Conservation (phyloP, 1,284 basidiomycete genomes). For the Ustilago trichophora region DNA sequence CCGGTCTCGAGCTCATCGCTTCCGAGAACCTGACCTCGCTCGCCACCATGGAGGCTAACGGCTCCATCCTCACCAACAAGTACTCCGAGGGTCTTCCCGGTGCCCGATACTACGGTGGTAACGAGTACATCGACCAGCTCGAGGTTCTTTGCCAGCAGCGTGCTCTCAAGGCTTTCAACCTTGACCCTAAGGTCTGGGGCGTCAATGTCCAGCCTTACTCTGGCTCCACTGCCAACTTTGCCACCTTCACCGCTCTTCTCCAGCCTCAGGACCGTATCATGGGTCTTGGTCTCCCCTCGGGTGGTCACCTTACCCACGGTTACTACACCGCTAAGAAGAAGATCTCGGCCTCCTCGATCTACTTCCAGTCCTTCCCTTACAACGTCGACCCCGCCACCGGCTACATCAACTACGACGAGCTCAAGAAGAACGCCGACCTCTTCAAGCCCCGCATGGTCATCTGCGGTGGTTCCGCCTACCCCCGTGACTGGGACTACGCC, state of each 20-base stretch:
- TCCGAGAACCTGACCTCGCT: slow-evolving; percentile 74
- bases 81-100: slow-evolving; percentile 77
- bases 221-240: slow-evolving; percentile 81
- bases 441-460: slow-evolving; percentile 97
- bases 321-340: slow-evolving; percentile 99
- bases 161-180: slow-evolving; percentile 94
- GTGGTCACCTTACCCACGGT: slow-evolving; percentile 97
- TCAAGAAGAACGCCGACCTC: slow-evolving; percentile 87
- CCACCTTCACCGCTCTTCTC: slow-evolving; percentile 93
- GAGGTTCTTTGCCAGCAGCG: slow-evolving; percentile 94
- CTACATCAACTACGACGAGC: slow-evolving; percentile 86
- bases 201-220: slow-evolving; percentile 99
- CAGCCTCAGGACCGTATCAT: slow-evolving; percentile 98
- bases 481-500: slow-evolving; percentile 84
- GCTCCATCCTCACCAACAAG: slow-evolving; percentile 98
- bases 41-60: slow-evolving; percentile 89
- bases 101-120: slow-evolving; percentile 95
- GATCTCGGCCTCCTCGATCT: slow-evolving; percentile 99
- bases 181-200: slow-evolving; percentile 90
- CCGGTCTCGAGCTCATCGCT: slow-evolving; percentile 94
- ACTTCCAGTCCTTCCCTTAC: slow-evolving; percentile 99
- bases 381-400: slow-evolving; percentile 77
- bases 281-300: slow-evolving; percentile 98
- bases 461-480: slow-evolving; percentile 98
- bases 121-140: slow-evolving; percentile 88